phyloP scores from a whole-genome alignment of 1,284 basidiomycete genomes.

The Papiliotrema flavescens region DNA sequence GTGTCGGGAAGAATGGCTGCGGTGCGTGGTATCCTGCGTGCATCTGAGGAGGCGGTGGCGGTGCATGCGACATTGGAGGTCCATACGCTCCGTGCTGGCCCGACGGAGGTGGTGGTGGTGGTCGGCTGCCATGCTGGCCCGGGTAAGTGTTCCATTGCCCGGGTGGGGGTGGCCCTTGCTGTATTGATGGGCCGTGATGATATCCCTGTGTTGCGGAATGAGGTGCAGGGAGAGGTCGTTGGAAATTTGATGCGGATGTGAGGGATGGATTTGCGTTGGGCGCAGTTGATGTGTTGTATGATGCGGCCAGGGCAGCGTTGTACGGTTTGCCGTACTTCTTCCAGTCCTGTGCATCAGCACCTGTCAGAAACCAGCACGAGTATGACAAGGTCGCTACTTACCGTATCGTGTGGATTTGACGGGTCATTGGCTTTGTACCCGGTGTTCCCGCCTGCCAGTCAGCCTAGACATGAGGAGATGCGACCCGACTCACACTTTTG shows the following conservation, averaged over 20 bases:
- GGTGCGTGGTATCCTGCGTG: slow-evolving; percentile 5
- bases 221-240: slow-evolving; percentile 33
- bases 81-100: neutral
- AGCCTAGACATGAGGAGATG: neutral
- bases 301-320: slow-evolving; percentile 38
- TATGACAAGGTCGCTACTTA: slow-evolving; percentile 12
- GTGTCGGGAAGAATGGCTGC: slow-evolving; percentile 18
- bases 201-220: neutral
- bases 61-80: too few relatives aligned
- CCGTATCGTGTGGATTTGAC: slow-evolving; percentile 34
- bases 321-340: slow-evolving; percentile 44
- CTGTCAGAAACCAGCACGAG: neutral
- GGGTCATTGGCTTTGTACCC: slow-evolving; percentile 46
- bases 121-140: slow-evolving; percentile 14
- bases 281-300: slow-evolving; percentile 24
- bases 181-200: slow-evolving; percentile 3
- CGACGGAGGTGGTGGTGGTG: slow-evolving; percentile 10
- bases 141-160: slow-evolving; percentile 29
- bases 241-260: slow-evolving; percentile 35
- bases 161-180: slow-evolving; percentile 20
- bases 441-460: slow-evolving; percentile 37
- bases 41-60: slow-evolving; percentile 12
- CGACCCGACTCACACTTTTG: slow-evolving; percentile 31
- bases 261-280: slow-evolving; percentile 25
- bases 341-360: slow-evolving; percentile 36